These are phyloP conservation scores for Verticillium zaregamsianum DNA, from an alignment of 2,329 filamentous ascomycete species.

Conservation along the genomic window DNA sequence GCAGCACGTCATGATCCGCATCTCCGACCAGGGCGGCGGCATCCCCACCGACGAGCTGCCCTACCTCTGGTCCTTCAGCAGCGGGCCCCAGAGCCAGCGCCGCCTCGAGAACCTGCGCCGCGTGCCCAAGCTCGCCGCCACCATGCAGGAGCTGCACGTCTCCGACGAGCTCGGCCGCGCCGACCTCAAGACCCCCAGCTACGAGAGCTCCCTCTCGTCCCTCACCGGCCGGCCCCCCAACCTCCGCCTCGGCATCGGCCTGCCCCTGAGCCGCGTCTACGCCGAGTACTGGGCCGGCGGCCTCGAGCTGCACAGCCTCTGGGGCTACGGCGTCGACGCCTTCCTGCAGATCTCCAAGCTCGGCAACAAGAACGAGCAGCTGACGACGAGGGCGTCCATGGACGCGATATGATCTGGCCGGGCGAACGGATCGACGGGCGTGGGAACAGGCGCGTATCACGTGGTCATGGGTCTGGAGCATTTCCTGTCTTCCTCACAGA, in stretches of 20 bases:
- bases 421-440: background rate
- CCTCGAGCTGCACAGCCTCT: slow-evolving; percentile 84
- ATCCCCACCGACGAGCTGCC: slow-evolving; percentile 81
- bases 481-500: background rate
- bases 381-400: slow-evolving; percentile 73
- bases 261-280: slow-evolving; percentile 91
- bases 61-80: slow-evolving; percentile 94
- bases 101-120: slow-evolving; percentile 80
- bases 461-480: slow-evolving; percentile 2
- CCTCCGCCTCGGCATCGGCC: slow-evolving; percentile 82
- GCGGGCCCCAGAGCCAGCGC: slow-evolving; percentile 74
- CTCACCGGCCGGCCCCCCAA: slow-evolving; percentile 82
- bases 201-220: slow-evolving; percentile 67
- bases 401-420: slow-evolving; percentile 57
- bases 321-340: slow-evolving; percentile 93
- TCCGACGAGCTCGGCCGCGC: slow-evolving; percentile 35
- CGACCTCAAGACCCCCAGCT: slow-evolving; percentile 36
- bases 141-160: slow-evolving; percentile 76
- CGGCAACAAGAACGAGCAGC: slow-evolving; percentile 96
- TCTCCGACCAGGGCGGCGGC: slow-evolving; percentile 92
- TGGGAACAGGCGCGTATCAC: background rate
- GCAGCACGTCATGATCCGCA: slow-evolving; percentile 92
- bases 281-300: slow-evolving; percentile 97
- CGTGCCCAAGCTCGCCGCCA: slow-evolving; percentile 89
- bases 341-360: slow-evolving; percentile 95